Evolutionary conservation across 1,284 basidiomycete species (phyloP).

Genomic region (Melampsora larici-populina): DNA sequence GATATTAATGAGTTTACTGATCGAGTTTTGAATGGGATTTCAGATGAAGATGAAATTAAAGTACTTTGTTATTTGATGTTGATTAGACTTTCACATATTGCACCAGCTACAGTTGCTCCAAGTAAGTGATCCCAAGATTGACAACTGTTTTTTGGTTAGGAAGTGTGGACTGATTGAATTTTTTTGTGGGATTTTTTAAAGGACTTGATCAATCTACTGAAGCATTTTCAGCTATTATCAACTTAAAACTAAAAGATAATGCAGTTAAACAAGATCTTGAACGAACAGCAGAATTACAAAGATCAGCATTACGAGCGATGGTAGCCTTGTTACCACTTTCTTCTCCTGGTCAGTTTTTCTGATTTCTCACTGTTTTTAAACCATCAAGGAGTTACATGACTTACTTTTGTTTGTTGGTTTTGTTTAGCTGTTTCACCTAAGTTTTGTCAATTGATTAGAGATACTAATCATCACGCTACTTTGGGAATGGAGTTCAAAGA

Average conservation of each 20-base stretch:
- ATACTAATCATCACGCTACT: slow-evolving; percentile 35
- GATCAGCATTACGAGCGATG: slow-evolving; percentile 78
- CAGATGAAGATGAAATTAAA: slow-evolving; percentile 94
- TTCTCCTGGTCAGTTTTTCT: slow-evolving; percentile 34
- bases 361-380: neutral
- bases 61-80: slow-evolving; percentile 93
- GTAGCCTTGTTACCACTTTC: slow-evolving; percentile 65
- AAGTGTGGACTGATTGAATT: neutral
- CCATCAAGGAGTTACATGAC: neutral
- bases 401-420: neutral
- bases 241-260: slow-evolving; percentile 67
- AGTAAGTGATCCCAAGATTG: no score
- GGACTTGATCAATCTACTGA: slow-evolving; percentile 81
- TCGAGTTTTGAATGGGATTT: slow-evolving; percentile 75
- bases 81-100: slow-evolving; percentile 79
- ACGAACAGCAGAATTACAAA: slow-evolving; percentile 83
- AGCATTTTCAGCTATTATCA: slow-evolving; percentile 74
- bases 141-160: slow-evolving; percentile 45
- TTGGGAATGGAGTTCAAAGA: slow-evolving; percentile 42
- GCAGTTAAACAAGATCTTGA: slow-evolving; percentile 96
- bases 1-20: slow-evolving; percentile 79
- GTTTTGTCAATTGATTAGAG: slow-evolving; percentile 41
- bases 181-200: slow-evolving; percentile 53
- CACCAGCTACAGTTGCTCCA: slow-evolving; percentile 66
- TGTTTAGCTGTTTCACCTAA: slow-evolving; percentile 37